A percentile compares a stretch with the other conserved stretches of the same genome.
Conservation (phyloP, 139 green algal genomes). For the Desmodesmus armatus region DNA sequence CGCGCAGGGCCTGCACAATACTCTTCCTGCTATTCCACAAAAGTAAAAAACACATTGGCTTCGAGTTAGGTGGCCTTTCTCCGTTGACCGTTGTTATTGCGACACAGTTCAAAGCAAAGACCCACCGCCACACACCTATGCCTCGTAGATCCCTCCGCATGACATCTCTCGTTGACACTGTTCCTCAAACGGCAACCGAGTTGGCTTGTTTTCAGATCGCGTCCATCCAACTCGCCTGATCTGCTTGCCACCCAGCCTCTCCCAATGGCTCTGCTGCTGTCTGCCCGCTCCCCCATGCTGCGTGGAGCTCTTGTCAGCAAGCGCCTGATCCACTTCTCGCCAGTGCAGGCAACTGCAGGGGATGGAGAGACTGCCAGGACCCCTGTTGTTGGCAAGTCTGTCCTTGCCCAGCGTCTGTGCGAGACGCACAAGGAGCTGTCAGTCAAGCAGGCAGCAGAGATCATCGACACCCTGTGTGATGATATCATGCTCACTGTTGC, state of each 20-base stretch:
- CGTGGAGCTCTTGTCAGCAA: background rate
- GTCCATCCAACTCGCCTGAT: background rate
- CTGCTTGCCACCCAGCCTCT: background rate
- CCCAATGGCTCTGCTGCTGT: constrained; percentile 25
- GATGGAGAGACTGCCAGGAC: background rate
- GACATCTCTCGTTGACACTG: too few species aligned
- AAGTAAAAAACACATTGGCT: too few species aligned
- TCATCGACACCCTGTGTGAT: constrained; percentile 36
- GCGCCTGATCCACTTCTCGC: background rate
- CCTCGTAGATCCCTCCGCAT: too few species aligned
- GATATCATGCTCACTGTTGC: constrained; percentile 39
- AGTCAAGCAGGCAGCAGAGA: background rate
- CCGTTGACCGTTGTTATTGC: too few species aligned
- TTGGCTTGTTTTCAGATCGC: too few species aligned
- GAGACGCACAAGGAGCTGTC: background rate
- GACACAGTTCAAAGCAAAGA: too few species aligned
- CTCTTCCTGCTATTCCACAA: too few species aligned
- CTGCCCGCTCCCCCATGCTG: background rate
- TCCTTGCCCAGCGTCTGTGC: constrained; percentile 13
- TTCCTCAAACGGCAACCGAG: too few species aligned
- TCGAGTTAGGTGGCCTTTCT: too few species aligned
- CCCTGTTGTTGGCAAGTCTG: background rate
- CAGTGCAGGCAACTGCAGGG: background rate
- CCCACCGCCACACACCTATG: too few species aligned
- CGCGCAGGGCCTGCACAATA: too few species aligned